Percentiles rank a stretch among this genome's conserved stretches.
Conservation (phyloP, 257 asterid species). For the Galeopsis tetrahit region DNA sequence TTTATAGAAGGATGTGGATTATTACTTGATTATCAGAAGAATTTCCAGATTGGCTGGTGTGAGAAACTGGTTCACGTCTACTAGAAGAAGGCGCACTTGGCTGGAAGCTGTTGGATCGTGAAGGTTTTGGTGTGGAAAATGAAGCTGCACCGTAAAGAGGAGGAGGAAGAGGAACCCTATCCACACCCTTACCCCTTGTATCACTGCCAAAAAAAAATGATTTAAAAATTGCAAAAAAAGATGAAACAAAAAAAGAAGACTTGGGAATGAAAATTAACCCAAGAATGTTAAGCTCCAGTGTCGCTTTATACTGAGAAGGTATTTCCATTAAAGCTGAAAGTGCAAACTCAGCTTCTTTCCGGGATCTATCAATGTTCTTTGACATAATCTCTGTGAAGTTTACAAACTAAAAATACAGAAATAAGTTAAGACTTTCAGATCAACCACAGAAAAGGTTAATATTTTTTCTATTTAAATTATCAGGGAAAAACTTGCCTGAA, state of each 20-base stretch:
- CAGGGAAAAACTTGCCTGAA: slow-evolving; percentile 62
- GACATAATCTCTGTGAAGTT: slow-evolving; percentile 93
- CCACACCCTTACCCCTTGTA: slow-evolving; percentile 65
- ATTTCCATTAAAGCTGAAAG: slow-evolving; percentile 96
- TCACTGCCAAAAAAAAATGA: slow-evolving; percentile 53
- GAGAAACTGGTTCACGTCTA: slow-evolving; percentile 37
- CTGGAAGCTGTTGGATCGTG: slow-evolving; percentile 51
- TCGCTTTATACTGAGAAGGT: slow-evolving; percentile 93
- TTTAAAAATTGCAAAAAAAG: not conserved
- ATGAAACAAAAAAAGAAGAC: not conserved
- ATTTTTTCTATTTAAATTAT: not conserved
- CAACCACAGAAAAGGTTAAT: not conserved
- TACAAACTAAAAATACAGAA: slow-evolving; percentile 68
- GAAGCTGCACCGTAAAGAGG: slow-evolving; percentile 73
- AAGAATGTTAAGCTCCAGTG: slow-evolving; percentile 84
- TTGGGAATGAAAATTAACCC: slow-evolving; percentile 52
- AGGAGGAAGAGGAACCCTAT: slow-evolving; percentile 87
- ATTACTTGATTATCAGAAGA: slow-evolving; percentile 72
- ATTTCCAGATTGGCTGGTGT: slow-evolving; percentile 48
- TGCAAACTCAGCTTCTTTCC: slow-evolving; percentile 96
- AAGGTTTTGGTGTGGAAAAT: slow-evolving; percentile 54
- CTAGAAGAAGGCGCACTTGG: slow-evolving; percentile 77
- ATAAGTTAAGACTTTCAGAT: slow-evolving; percentile 26
- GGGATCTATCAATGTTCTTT: slow-evolving; percentile 61
- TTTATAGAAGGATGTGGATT: not conserved